Evolutionary conservation across 495 filamentous ascomycete species (phyloP), one percentile per base, ranked within the genome.

Genomic region (Tetracladium setigerum): DNA sequence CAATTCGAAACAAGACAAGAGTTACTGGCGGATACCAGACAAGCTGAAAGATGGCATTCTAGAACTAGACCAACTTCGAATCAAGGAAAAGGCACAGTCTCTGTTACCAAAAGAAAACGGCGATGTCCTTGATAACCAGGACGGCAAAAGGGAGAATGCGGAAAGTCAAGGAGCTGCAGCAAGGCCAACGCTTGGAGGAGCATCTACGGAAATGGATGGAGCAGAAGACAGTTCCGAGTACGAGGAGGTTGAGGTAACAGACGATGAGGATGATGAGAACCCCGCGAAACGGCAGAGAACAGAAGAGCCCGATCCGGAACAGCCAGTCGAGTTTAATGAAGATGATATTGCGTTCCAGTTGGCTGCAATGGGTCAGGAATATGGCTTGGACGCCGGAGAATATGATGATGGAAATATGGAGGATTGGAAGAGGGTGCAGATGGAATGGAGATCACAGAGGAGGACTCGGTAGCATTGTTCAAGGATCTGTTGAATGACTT

Each of bases 291-390:
- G 85, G 10, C 78, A 79, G 50, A 77, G 75, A 34, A 86, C 77
- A 12, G 79, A 82, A 50, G 77, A 78, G 1, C 67, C 65, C 34
- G 42, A 54, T 5, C 68, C 68, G 14, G 63, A 66, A 14, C 70
- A 81, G 18, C 82, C 86, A 0, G 60, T 95, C 34, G 92, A 98
- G 54, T 96, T 97, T 58, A 86, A 87, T 19, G 92, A 97, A 60
- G 90, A 91, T 36, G 94, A 98, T 60, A 91, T 98, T 50, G 89
- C 86, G 30, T 91, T 84, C 54, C 92, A 98, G 60, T 72, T 98
- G 8, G 84, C 84, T 12, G 80, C 81, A 9, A 94, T 96, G 88
- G 36, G 70, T 53, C 36, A 67, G 64, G 30, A 66, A 62, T 50
- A 62, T 39, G 58, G 57, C 9, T 24, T 81, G 11, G 79, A 83